A percentile compares a stretch with the other conserved stretches of the same genome.
Evolutionary conservation across 352 stramenopile genomes (phyloP).

Genomic region (Phytophthora constricta): DNA sequence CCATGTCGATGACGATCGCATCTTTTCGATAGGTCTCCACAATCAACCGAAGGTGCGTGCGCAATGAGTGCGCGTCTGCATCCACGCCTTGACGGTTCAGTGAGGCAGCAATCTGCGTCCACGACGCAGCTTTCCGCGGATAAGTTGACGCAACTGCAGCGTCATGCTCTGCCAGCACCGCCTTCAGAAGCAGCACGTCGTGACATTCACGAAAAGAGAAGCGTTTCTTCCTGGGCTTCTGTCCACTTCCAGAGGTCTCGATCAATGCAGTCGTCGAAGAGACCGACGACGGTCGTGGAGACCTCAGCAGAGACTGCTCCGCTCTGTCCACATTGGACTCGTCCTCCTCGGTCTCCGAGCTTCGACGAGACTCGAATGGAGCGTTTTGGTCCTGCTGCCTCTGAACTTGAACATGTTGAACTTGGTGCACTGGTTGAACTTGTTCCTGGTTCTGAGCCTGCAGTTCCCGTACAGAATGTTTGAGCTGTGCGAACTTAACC

Average conservation of each 20-base stretch:
- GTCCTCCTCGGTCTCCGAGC: not conserved
- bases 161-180: conserved; percentile 17
- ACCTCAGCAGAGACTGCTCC: not conserved
- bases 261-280: not conserved
- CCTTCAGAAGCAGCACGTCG: conserved; percentile 26
- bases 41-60: conserved; percentile 20
- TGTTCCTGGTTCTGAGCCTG: no score
- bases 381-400: not conserved
- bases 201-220: conserved; percentile 28
- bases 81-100: conserved; percentile 25
- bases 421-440: no score
- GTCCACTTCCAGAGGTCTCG: not conserved
- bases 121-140: conserved; percentile 1
- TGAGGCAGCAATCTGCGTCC: conserved; percentile 21
- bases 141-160: not conserved
- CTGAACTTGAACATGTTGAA: not conserved
- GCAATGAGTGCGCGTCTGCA: conserved; percentile 22
- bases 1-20: not conserved
- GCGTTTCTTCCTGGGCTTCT: not conserved
- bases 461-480: no score
- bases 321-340: not conserved
- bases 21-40: conserved; percentile 16
- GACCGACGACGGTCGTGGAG: not conserved
- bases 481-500: conserved; percentile 12
- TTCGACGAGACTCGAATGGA: not conserved